Conservation (phyloP, 768 basidiomycete species). For the Fomitopsis pulvina region DNA sequence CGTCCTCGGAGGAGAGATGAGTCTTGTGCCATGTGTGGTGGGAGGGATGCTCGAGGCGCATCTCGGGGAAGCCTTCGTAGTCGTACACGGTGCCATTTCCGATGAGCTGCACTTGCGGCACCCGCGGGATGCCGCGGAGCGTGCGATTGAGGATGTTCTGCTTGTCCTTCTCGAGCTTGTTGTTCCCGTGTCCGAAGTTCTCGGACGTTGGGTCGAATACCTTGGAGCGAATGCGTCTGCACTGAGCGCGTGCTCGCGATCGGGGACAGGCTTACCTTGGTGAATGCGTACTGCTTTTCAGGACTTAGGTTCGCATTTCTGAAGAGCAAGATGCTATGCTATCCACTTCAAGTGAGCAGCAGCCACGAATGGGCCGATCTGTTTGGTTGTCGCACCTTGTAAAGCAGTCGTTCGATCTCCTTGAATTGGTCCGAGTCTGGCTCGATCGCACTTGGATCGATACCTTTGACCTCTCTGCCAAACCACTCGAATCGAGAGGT, state of each 20-base stretch:
- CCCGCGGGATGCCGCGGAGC: slow-evolving; percentile 81
- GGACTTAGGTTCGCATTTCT: slow-evolving; percentile 54
- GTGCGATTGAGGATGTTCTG: slow-evolving; percentile 81
- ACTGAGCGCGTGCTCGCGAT: slow-evolving; percentile 25
- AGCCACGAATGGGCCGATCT: not conserved
- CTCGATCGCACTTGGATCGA: slow-evolving; percentile 50
- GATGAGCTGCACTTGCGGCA: slow-evolving; percentile 86
- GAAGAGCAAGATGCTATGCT: slow-evolving; percentile 67
- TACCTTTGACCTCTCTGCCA: slow-evolving; percentile 63
- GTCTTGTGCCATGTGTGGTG: slow-evolving; percentile 85
- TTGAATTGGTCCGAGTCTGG: slow-evolving; percentile 39
- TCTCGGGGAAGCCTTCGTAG: slow-evolving; percentile 70
- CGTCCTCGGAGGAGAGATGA: slow-evolving; percentile 60
- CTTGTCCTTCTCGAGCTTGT: slow-evolving; percentile 61
- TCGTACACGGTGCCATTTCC: slow-evolving; percentile 75
- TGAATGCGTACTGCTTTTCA: slow-evolving; percentile 70
- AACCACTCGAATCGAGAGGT: slow-evolving; percentile 51
- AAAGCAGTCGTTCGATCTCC: slow-evolving; percentile 57
- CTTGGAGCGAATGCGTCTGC: slow-evolving; percentile 35
- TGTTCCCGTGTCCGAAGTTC: slow-evolving; percentile 77
- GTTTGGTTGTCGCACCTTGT: slow-evolving; percentile 43
- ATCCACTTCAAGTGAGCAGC: not conserved
- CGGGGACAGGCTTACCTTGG: slow-evolving; percentile 43
- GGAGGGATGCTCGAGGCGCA: slow-evolving; percentile 74
- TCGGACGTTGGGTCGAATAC: slow-evolving; percentile 58